phyloP scores from a whole-genome alignment of 2,329 filamentous ascomycete genomes.

The Pyrenochaeta sp. region DNA sequence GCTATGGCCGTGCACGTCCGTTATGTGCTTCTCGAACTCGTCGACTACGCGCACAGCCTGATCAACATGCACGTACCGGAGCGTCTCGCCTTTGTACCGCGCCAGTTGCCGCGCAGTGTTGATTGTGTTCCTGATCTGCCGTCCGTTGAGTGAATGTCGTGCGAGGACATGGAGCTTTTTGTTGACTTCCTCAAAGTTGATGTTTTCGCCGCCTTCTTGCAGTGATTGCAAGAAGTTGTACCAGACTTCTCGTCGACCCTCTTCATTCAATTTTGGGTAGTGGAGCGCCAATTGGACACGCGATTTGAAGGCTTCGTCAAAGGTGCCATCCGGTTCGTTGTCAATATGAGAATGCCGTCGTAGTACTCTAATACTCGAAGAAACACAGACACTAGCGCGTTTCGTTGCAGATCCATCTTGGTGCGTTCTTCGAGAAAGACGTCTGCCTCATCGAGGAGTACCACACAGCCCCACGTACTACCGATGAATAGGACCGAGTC shows the following conservation, averaged over 20 bases:
- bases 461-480: slow-evolving; percentile 29
- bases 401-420: slow-evolving; percentile 49
- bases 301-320: slow-evolving; percentile 88
- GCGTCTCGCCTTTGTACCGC: no score
- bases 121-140: no score
- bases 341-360: slow-evolving; percentile 52
- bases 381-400: slow-evolving; percentile 38
- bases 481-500: slow-evolving; percentile 22
- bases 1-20: no score
- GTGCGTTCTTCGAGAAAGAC: slow-evolving; percentile 48
- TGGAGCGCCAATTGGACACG: slow-evolving; percentile 83
- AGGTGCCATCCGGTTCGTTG: slow-evolving; percentile 59
- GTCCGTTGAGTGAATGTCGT: no score
- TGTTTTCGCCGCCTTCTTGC: no score
- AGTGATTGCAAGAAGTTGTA: slow-evolving; percentile 24
- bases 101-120: no score
- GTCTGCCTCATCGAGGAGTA: slow-evolving; percentile 1
- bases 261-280: slow-evolving; percentile 57
- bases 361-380: slow-evolving; percentile 50
- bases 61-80: no score
- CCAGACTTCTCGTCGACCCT: slow-evolving; percentile 31
- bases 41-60: no score
- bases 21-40: no score
- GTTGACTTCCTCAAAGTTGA: no score
- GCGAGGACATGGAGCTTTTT: no score